Conservation (phyloP, 2,329 filamentous ascomycete genomes). For the Bipolaris oryzae region DNA sequence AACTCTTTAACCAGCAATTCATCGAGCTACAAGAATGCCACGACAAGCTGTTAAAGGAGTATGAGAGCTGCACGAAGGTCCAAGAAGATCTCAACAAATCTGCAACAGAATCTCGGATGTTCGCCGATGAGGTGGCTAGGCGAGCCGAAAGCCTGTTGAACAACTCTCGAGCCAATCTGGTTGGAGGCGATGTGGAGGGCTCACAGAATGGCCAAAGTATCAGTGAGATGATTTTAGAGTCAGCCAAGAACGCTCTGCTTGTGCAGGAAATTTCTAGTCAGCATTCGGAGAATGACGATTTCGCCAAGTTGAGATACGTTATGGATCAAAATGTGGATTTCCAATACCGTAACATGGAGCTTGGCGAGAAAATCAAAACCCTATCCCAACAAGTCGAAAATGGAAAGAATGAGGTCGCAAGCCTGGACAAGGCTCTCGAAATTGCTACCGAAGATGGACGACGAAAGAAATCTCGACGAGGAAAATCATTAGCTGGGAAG, state of each 20-base stretch:
- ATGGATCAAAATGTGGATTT: constrained; percentile 18
- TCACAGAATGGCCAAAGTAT: constrained; percentile 16
- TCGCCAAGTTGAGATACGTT: constrained; percentile 4
- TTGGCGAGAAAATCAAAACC: neutral
- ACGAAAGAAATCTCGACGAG: constrained; percentile 10
- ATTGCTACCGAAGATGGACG: constrained; percentile 6
- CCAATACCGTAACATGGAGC: constrained; percentile 4
- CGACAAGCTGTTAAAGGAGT: constrained; percentile 7
- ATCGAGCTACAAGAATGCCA: constrained; percentile 3
- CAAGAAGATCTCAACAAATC: constrained; percentile 7
- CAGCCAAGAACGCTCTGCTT: constrained; percentile 17
- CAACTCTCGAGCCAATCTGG: neutral
- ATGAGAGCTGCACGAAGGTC: constrained; percentile 1
- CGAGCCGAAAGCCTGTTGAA: constrained; percentile 14
- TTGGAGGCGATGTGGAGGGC: neutral
- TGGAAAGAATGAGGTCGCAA: constrained; percentile 8
- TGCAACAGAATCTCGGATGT: neutral
- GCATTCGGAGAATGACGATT: constrained; percentile 2
- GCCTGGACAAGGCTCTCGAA: constrained; percentile 14
- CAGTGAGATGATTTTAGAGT: constrained; percentile 21
- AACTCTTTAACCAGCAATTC: too few relatives aligned
- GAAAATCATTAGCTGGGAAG: constrained; percentile 4
- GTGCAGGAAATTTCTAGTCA: constrained; percentile 2
- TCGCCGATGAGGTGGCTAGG: constrained; percentile 8
- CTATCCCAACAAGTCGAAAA: constrained; percentile 8